Evolutionary conservation across 306 rosid genomes (phyloP).

Genomic region (Medicago arabica): DNA sequence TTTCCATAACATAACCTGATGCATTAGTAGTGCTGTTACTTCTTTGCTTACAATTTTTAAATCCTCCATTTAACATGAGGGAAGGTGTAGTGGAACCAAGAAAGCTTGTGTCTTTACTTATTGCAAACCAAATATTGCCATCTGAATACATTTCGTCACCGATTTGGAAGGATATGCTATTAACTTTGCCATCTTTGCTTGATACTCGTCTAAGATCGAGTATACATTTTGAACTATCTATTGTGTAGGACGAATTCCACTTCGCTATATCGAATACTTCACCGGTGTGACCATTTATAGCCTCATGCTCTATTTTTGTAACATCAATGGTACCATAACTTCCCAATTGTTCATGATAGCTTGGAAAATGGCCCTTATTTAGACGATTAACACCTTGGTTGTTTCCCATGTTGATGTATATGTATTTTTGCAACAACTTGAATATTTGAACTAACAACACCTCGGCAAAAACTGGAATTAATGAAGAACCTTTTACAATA

Average conservation of each 20-base stretch:
- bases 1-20: not conserved
- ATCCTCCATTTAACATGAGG: not conserved
- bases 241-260: not conserved
- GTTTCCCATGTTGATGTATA: not conserved
- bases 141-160: not conserved
- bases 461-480: too few relatives aligned
- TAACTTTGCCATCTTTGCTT: not conserved
- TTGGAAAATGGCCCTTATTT: not conserved
- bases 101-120: not conserved
- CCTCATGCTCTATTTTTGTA: not conserved
- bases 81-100: not conserved
- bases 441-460: not conserved
- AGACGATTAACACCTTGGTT: constrained; percentile 10
- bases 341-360: constrained; percentile 4
- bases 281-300: not conserved
- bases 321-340: not conserved
- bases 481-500: too few relatives aligned
- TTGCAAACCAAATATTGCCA: not conserved
- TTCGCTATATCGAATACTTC: not conserved
- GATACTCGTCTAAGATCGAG: not conserved
- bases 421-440: not conserved
- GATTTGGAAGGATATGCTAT: not conserved
- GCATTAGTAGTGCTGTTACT: not conserved
- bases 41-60: not conserved
- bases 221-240: not conserved